Base-by-base conservation (phyloP, 2,329 filamentous ascomycete genomes). In the Epichloe aotearoae region DNA sequence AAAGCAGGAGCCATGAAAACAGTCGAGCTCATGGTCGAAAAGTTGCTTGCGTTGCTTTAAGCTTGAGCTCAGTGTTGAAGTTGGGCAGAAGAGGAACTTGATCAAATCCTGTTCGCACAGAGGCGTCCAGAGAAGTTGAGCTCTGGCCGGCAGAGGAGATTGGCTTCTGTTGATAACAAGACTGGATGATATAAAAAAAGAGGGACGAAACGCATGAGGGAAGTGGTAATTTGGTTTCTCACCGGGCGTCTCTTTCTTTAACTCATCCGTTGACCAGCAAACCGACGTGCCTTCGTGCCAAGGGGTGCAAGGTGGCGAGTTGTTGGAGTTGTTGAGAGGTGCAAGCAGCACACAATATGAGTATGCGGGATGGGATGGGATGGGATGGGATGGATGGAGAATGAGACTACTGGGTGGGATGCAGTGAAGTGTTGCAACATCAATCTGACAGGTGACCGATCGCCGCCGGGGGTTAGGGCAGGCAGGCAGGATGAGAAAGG, bases 71-170 rank as follows among this genome's bases (percentile, higher is more conserved):
- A 8, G 10, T 11, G 1, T 30, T 30, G 0, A 30, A 11, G 5
- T 19, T 39, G 15, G 38, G 19, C 10, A 17, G 19, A 12, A 15
- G 14, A 37, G 6, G 15, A 19, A 33, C 8, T 4, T 12, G 38
- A 36, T 23, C 11, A 23, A 40, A 4, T n/a, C 12, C 46, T 39
- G 17, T 41, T 38, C 12, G 8, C 30, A 26, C 47, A 42, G 30
- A 40, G 26, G 15, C 26, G 46, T 20, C 37, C 38, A 33, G 34
- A 10, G 39, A 14, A 39, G 23, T 46, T 33, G 36, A 42, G 47
- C 52, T 54, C 50, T 52, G 52, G 44, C 52, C 50, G 20, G 52
- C 52, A 54, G 50, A 52, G 52, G 43, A 44, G 20, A 10, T 26
- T n/a, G 26, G 39, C 19, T 38, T 44, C 15, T 26, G 10, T n/a